Base-by-base conservation (phyloP, 257 asterid genomes). In the Leptodermis oblonga region DNA sequence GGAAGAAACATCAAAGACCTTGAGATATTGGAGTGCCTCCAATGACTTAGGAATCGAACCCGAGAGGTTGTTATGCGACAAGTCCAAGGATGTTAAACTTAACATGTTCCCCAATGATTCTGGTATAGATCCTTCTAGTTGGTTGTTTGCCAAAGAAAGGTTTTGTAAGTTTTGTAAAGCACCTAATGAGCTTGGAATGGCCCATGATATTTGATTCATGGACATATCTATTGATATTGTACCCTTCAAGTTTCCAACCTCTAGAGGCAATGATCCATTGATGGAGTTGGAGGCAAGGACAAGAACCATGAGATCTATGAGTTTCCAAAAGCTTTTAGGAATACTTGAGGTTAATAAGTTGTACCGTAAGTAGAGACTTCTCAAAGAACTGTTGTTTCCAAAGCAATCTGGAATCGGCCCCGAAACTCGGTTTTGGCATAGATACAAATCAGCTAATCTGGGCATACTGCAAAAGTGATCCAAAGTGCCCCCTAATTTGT, bases 361-460 rank as follows among this genome's bases (percentile, higher is more conserved):
- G 30, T 4, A 0, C 1, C 9, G 5, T 0, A 63, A 31, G 4
- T 39, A 2, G 31, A 72, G 49, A 0, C 3, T 7, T 28, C 30
- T 30, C 1, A 71, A 26, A 17, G 63, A 48, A 36, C 2, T 71
- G 20, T 48, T 46, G 49, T 62, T 23, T 25, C 69, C 69, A n/a
- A 71, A 23, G 25, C 75, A 71, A 14, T 71, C 73, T 0, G 85
- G 85, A 25, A 85, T 48, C 14, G 64, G 34, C 8, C 85, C 82
- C 0, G 42, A 42, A 52, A 77, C 23, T 31, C 55, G 10, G 52
- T 77, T 86, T 10, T 12, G 5, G 10, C 34, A 1, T 42, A 79
- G 17, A 53, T 43, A 0, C 14, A 84, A 13, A 0, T 11, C 52
- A 9, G 46, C 71, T 48, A 86, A 28, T 1, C 7, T 67, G 17